Evolutionary conservation across 805 yeast species (phyloP), one percentile per base, ranked within the genome.

Genomic region (Wickerhamiella alocasiicola): DNA sequence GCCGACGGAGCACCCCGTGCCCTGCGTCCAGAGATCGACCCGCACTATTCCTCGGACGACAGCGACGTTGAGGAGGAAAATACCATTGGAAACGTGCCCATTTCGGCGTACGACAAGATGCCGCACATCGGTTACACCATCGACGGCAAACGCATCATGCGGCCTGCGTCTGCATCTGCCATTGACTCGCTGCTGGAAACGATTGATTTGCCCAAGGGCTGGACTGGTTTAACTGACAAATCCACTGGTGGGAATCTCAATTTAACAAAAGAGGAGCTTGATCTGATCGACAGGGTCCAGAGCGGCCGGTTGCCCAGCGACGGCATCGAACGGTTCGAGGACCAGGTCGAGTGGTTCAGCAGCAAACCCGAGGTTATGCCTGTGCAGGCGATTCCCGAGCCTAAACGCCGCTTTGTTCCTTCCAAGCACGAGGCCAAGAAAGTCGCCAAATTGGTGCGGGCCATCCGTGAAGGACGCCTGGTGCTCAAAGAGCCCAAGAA

Each of bases 51-150:
- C 56, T 74, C 85, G 48, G 98, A 91, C 62, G 98, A 91, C 55
- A 75, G 85, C 51, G 96, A 87, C 55, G 71, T 56, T 11, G 79
- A 75, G 46, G 93, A 83, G 47, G 64, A 63, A 51, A 91, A 91
- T 62, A 84, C 96, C 3, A 82, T 91, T 50, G 98, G 98, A 37
- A 83, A 91, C 56, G 72, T 91, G 44, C 97, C 98, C 38, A 55
- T 91, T 16, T 73, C 88, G 15, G 95, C 95, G 2, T 91, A 91
- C 57, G 98, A 91, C 42, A 94, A 87, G 61, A 81, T 80, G 77
- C 98, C 98, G 1, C 98, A 91, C 57, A 76, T 91, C 45, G 97
- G 98, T 44, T 91, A 91, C 60, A 88, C 84, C 59, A 87, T 91
- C 54, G 91, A 91, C 58, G 98, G 99, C 55, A 88, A 87, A 59